Percentiles rank a stretch among this genome's conserved stretches.
These are phyloP conservation scores for Citrus sp. DNA, from an alignment of 345 rosid species.

Conservation along the genomic window DNA sequence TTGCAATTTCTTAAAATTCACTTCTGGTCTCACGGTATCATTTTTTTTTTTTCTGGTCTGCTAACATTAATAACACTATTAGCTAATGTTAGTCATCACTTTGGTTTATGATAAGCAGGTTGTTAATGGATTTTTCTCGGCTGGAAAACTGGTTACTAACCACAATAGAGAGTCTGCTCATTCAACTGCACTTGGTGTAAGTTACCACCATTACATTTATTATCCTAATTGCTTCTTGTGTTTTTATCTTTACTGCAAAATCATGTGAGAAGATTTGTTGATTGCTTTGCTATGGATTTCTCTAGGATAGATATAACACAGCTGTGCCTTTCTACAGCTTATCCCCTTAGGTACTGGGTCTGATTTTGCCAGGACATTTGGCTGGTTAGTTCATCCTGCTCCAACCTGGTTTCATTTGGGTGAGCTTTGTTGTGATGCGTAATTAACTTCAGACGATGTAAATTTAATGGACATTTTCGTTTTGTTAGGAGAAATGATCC, in stretches of 20 bases:
- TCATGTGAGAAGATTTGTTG: neutral
- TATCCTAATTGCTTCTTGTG: neutral
- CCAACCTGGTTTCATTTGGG: constrained; percentile 6
- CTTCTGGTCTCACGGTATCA: neutral
- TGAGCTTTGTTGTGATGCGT: neutral
- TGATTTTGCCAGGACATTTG: constrained; percentile 90
- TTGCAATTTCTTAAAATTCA: neutral
- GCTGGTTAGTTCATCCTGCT: constrained; percentile 68
- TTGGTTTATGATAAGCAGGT: constrained; percentile 47
- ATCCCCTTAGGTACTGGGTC: constrained; percentile 97
- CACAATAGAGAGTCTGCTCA: constrained; percentile 40
- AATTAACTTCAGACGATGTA: constrained; percentile 10
- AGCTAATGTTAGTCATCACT: neutral
- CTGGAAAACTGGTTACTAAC: constrained; percentile 55
- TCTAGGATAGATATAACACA: constrained; percentile 15
- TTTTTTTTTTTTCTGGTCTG: neutral
- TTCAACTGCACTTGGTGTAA: constrained; percentile 92
- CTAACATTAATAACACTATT: neutral
- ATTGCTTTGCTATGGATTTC: constrained; percentile 6
- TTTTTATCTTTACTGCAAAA: neutral
- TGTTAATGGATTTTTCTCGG: constrained; percentile 94
- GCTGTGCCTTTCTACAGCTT: constrained; percentile 46
- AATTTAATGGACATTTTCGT: constrained; percentile 3
- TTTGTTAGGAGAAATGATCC: constrained; percentile 79
- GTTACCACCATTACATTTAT: constrained; percentile 24